phyloP scores from a whole-genome alignment of 306 rosid genomes.

The Sophora flavescens region DNA sequence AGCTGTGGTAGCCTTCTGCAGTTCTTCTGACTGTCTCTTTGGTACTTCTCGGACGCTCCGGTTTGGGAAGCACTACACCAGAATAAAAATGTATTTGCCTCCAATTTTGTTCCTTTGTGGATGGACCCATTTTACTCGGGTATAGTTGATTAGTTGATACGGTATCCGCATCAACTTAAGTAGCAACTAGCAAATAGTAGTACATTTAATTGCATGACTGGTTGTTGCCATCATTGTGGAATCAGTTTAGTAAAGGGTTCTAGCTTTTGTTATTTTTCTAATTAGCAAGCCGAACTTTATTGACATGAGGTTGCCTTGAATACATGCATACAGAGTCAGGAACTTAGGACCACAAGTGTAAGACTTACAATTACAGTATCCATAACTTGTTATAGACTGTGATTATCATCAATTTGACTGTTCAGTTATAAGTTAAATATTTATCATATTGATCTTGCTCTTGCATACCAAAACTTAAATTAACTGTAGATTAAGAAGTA shows the following conservation, averaged over 20 bases:
- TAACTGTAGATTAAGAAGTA: conserved; percentile 5
- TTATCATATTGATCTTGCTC: conserved; percentile 29
- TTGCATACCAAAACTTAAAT: conserved; percentile 24
- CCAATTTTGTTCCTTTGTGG: conserved; percentile 94
- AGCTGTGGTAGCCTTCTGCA: conserved; percentile 25
- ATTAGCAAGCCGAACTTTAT: conserved; percentile 5
- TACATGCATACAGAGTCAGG: neutral
- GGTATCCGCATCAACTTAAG: conserved; percentile 24
- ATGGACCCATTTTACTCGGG: conserved; percentile 80
- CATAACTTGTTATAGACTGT: neutral
- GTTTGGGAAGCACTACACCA: conserved; percentile 69
- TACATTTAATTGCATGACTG: neutral
- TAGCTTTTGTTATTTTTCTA: conserved; percentile 16
- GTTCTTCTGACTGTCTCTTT: conserved; percentile 42
- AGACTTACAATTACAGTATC: conserved; percentile 3
- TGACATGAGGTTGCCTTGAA: neutral
- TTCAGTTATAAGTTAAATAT: conserved; percentile 5
- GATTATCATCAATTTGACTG: neutral
- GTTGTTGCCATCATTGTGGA: conserved; percentile 11
- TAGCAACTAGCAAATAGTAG: neutral
- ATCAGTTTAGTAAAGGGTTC: conserved; percentile 11
- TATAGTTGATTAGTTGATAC: conserved; percentile 36
- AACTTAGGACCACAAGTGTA: neutral
- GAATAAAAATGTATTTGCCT: conserved; percentile 76
- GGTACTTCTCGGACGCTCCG: conserved; percentile 56